These are phyloP conservation scores for Diaporthe vexans DNA, from an alignment of 2,329 filamentous ascomycete species.

Conservation along the genomic window DNA sequence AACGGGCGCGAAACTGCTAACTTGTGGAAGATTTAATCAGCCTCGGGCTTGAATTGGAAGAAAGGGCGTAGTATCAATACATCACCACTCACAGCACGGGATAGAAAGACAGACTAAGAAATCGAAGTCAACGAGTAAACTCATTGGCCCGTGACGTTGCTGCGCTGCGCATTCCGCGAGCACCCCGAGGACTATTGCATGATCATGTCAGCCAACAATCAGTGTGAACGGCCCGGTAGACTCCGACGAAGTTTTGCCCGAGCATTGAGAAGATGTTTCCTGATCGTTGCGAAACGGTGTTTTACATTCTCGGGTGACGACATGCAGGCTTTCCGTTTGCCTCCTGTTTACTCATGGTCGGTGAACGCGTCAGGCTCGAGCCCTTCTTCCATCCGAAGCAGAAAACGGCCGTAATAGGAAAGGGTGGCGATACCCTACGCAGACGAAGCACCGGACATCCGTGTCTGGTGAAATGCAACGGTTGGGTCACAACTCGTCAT, in stretches of 20 bases:
- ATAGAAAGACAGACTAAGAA: too few species aligned
- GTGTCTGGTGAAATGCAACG: not conserved
- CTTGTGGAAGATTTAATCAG: not conserved
- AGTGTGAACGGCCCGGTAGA: not conserved
- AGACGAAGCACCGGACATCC: not conserved
- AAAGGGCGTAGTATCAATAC: not conserved
- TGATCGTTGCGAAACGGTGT: conserved; percentile 10
- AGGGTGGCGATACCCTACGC: not conserved
- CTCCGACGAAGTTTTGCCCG: not conserved
- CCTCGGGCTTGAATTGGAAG: not conserved
- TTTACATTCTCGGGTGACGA: conserved; percentile 9
- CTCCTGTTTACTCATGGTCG: not conserved
- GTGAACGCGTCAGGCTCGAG: not conserved
- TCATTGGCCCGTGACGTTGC: not conserved
- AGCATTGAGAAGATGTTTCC: not conserved
- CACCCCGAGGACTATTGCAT: not conserved
- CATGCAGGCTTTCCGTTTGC: not conserved
- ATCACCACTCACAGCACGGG: not conserved
- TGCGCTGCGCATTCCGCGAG: not conserved
- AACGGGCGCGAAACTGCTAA: not conserved
- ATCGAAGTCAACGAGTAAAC: not conserved
- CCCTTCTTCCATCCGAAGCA: conserved; percentile 3
- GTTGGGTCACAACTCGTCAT: not conserved
- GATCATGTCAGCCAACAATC: not conserved
- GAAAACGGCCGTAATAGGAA: not conserved